Evolutionary conservation across 306 rosid species (phyloP).

Genomic region (Corylus avellana): DNA sequence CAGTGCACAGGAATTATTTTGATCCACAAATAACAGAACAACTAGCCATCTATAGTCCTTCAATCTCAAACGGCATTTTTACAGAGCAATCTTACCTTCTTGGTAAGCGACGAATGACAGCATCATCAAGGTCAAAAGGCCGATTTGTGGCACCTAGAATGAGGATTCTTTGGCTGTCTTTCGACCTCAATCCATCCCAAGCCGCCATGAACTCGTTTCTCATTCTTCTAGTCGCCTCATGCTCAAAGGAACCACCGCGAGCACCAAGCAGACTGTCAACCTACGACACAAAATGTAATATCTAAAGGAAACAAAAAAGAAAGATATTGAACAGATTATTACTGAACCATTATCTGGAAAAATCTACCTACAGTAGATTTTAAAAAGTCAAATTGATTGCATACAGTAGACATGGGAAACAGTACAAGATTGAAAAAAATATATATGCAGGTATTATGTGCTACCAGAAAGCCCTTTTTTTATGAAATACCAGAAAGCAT

Average conservation of each 20-base stretch:
- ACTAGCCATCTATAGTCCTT: background rate
- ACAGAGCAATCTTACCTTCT: slow-evolving; percentile 62
- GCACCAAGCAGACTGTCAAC: slow-evolving; percentile 99
- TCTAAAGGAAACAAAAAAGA: background rate
- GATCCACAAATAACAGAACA: slow-evolving; percentile 9
- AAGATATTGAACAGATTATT: background rate
- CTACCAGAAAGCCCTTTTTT: background rate
- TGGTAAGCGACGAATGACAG: slow-evolving; percentile 97
- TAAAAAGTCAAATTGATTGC: background rate
- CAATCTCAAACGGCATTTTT: background rate
- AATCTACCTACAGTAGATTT: background rate
- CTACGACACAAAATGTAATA: slow-evolving; percentile 42
- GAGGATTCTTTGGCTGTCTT: slow-evolving; percentile 89
- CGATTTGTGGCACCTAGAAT: slow-evolving; percentile 97
- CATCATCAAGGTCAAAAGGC: slow-evolving; percentile 97
- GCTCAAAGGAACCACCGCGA: slow-evolving; percentile 97
- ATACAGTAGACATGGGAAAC: background rate
- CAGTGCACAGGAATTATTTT: background rate
- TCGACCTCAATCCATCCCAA: slow-evolving; percentile 97
- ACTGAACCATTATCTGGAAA: background rate
- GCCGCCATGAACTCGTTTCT: slow-evolving; percentile 99
- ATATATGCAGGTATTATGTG: no score
- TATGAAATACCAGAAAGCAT: background rate
- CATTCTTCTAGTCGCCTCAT: slow-evolving; percentile 99
- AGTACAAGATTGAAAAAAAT: background rate